Conservation (phyloP, 2,329 filamentous ascomycete genomes). For the Claviceps sp. region DNA sequence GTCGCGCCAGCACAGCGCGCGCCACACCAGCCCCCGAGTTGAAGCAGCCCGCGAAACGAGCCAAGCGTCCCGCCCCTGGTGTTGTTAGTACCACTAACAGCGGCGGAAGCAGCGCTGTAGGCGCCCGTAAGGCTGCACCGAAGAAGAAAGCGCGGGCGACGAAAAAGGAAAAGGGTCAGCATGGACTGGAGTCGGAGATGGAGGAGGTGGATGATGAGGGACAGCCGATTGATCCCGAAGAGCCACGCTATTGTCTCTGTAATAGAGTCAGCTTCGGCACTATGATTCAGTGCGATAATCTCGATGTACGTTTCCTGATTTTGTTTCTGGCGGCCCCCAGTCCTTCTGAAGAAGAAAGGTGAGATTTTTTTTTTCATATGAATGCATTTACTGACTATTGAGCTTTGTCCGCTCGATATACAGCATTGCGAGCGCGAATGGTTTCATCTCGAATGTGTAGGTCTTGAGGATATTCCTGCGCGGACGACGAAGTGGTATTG, state of each 20-base stretch:
- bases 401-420: too few relatives aligned
- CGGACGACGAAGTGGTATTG: constrained; percentile 77
- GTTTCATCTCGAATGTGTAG: constrained; percentile 74
- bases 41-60: constrained; percentile 36
- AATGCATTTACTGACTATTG: too few relatives aligned
- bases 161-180: constrained; percentile 31
- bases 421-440: constrained; percentile 66
- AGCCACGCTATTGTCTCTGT: constrained; percentile 66
- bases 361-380: too few relatives aligned
- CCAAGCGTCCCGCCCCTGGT: constrained; percentile 59
- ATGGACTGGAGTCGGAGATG: constrained; percentile 28
- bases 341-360: neutral
- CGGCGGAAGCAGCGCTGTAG: constrained; percentile 53
- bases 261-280: constrained; percentile 68
- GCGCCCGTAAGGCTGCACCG: constrained; percentile 56
- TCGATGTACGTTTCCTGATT: constrained; percentile 43
- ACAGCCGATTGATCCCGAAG: constrained; percentile 59
- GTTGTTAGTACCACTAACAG: constrained; percentile 51
- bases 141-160: constrained; percentile 46
- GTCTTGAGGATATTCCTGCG: constrained; percentile 51
- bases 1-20: constrained; percentile 42
- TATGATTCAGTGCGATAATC: constrained; percentile 75
- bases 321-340: neutral
- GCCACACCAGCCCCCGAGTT: constrained; percentile 42
- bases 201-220: constrained; percentile 56